Base-by-base conservation (phyloP, 1,284 basidiomycete species). In the Rhizopogon parksii region DNA sequence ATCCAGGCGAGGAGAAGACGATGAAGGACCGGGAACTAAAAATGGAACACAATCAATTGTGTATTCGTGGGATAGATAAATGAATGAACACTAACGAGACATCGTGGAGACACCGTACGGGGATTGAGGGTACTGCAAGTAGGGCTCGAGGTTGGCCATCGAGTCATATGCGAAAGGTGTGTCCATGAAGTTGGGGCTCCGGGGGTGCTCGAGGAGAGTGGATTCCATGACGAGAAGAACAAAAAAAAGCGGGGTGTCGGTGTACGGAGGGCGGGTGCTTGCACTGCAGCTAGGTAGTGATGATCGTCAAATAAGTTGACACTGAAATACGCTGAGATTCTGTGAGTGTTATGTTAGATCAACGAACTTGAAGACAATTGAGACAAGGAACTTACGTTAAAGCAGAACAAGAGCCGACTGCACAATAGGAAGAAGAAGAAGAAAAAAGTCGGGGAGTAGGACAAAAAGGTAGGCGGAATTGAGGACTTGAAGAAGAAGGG, bases 121-220 rank as follows among this genome's bases (percentile, higher is more conserved):
- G 1, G 74, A 74, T 61, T 73, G 69, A 0, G 76, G 72, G 62
- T 78, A 77, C 64, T 76, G 73, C 42, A 78, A 67, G 57, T 75
- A 76, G 37, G 73, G 71, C 55, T 75, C 66, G 19, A 72, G 65
- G 57, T 67, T 74, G 59, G 73, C 73, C 60, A 85, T 77, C 60
- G 83, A 72, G 69, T 76, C 71, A 62, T 82, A 81, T 61, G 73
- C 71, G 67, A 80, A 80, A 55, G 79, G 65, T 59, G 71, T 68
- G 60, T 85, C 82, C 68, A 84, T 76, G 64, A 75, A 73, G 65
- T 69, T 62, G 59, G 72, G 65, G 69, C 62, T 68, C 67, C 69
- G 70, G 47, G 70, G 66, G 70, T 75, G 72, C 67, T 76, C 72
- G 66, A 76, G 72, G 56, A 75, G 70, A 42, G 69, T 73, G 49